Evolutionary conservation across 169 alveolate species (phyloP).

Genomic region (Babesia bovis): DNA sequence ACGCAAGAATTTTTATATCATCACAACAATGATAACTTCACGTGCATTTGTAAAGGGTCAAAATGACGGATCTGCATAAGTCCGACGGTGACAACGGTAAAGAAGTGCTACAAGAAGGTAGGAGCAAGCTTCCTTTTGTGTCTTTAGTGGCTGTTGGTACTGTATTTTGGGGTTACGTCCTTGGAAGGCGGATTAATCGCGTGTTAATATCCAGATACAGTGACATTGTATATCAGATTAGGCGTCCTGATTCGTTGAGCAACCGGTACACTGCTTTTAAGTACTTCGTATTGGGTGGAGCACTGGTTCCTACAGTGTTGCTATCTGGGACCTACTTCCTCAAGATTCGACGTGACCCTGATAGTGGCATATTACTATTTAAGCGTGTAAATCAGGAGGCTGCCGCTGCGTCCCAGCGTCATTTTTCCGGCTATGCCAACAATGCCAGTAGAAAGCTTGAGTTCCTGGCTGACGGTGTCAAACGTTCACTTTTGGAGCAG

Average conservation of each 20-base stretch:
- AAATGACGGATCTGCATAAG: too few relatives aligned
- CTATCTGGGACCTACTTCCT: slow-evolving; percentile 17
- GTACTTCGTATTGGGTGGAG: slow-evolving; percentile 59
- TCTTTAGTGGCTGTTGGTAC: slow-evolving; percentile 31
- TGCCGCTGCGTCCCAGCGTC: slow-evolving; percentile 1
- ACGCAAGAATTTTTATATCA: too few relatives aligned
- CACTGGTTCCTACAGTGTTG: slow-evolving; percentile 36
- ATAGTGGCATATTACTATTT: background rate
- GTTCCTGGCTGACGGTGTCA: slow-evolving; percentile 34
- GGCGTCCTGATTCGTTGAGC: slow-evolving; percentile 53
- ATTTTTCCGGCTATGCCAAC: slow-evolving; percentile 15
- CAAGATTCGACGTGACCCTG: background rate
- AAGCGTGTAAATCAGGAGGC: slow-evolving; percentile 9
- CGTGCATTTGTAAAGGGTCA: too few relatives aligned
- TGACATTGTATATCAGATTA: slow-evolving; percentile 50
- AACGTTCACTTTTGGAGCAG: slow-evolving; percentile 14
- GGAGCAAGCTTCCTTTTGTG: too few relatives aligned
- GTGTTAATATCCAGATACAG: slow-evolving; percentile 31
- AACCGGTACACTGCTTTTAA: slow-evolving; percentile 59
- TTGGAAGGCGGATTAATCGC: slow-evolving; percentile 45
- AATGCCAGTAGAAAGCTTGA: slow-evolving; percentile 49
- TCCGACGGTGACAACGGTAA: too few relatives aligned
- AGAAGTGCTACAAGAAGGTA: too few relatives aligned
- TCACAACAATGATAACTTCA: too few relatives aligned
- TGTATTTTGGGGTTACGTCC: slow-evolving; percentile 52